phyloP scores from a whole-genome alignment of 345 rosid genomes.

The Dovyalis caffra region DNA sequence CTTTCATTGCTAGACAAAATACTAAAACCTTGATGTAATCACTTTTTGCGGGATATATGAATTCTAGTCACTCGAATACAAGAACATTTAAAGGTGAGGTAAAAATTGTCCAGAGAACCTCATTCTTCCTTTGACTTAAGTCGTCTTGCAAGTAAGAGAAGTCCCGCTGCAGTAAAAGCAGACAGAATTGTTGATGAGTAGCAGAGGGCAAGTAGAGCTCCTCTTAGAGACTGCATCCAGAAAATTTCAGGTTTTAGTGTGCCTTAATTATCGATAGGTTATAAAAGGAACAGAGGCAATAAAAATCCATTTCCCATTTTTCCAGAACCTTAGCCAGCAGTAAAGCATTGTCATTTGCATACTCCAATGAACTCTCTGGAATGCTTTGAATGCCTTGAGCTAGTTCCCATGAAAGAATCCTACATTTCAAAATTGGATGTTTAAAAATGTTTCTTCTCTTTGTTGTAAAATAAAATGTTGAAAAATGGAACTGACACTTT shows the following conservation, averaged over 20 bases:
- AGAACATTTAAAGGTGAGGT: constrained; percentile 8
- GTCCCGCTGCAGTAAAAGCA: constrained; percentile 56
- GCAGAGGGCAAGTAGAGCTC: constrained; percentile 57
- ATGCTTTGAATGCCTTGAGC: constrained; percentile 66
- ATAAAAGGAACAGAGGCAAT: constrained; percentile 2
- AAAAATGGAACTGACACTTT: constrained; percentile 2
- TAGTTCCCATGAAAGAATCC: constrained; percentile 82
- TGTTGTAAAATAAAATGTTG: neutral
- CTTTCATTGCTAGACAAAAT: neutral
- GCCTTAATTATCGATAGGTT: neutral
- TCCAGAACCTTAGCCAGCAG: constrained; percentile 65
- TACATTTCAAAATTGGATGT: constrained; percentile 29
- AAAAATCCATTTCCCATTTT: neutral
- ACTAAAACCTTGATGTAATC: neutral
- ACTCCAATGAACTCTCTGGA: constrained; percentile 82
- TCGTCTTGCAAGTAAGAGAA: constrained; percentile 60
- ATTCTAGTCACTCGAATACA: neutral
- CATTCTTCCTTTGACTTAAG: constrained; percentile 59
- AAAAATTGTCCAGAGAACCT: constrained; percentile 14
- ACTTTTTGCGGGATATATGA: neutral
- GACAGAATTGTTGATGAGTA: constrained; percentile 67
- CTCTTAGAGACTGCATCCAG: constrained; percentile 76
- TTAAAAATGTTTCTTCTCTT: neutral
- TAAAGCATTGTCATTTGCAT: constrained; percentile 89
- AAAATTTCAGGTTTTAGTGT: constrained; percentile 9